Percentiles rank a stretch among this genome's conserved stretches.
Evolutionary conservation across 352 stramenopile species (phyloP).

Genomic region (Detonula confervacea): DNA sequence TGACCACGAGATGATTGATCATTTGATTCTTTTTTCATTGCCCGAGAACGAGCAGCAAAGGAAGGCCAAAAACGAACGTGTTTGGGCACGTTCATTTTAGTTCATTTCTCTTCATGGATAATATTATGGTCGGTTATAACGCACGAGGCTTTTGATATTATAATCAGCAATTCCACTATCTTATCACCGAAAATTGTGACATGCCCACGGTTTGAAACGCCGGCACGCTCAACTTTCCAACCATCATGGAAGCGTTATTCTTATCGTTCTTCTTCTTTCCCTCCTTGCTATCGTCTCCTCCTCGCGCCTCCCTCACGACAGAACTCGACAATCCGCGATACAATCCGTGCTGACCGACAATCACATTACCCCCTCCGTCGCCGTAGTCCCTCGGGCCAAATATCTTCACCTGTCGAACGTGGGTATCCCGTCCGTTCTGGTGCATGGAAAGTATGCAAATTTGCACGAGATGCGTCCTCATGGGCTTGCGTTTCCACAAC

Average conservation of each 20-base stretch:
- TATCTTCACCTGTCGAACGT: constrained; percentile 94
- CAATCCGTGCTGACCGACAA: constrained; percentile 26
- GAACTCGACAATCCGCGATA: constrained; percentile 13
- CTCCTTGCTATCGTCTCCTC: constrained; percentile 3
- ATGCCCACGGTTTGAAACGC: constrained; percentile 63
- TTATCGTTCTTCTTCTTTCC: constrained; percentile 8
- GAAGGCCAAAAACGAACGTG: too few species aligned
- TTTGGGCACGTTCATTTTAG: too few species aligned
- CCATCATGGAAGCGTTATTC: constrained; percentile 24
- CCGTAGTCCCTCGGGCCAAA: constrained; percentile 85
- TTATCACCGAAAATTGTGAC: constrained; percentile 74
- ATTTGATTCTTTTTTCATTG: too few species aligned
- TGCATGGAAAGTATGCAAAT: constrained; percentile 97
- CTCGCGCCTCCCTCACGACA: background rate
- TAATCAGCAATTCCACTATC: too few species aligned
- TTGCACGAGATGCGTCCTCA: constrained; percentile 94
- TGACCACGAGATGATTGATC: too few species aligned
- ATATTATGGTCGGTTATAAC: too few species aligned
- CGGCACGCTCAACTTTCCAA: constrained; percentile 35
- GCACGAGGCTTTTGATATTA: too few species aligned
- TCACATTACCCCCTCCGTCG: constrained; percentile 13
- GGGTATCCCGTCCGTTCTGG: constrained; percentile 97
- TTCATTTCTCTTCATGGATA: too few species aligned
- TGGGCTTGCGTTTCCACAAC: constrained; percentile 49
- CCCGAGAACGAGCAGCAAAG: too few species aligned